phyloP scores from a whole-genome alignment of 495 filamentous ascomycete species.

The Aspergillus hancockii region DNA sequence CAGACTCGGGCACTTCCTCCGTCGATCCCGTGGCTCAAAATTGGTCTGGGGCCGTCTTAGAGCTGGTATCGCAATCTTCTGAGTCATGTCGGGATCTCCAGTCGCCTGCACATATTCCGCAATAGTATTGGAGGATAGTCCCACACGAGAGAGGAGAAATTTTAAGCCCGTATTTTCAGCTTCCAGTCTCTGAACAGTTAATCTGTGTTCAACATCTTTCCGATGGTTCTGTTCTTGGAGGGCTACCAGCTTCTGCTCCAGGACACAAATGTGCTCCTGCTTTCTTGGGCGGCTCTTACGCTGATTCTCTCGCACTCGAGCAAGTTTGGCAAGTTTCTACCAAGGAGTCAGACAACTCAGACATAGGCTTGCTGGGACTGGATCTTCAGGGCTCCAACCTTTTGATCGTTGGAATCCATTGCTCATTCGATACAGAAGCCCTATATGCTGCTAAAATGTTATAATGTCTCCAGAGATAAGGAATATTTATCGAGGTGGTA shows the following conservation, averaged over 20 bases:
- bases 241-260: conserved; percentile 64
- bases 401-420: neutral
- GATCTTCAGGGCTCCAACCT: conserved; percentile 1
- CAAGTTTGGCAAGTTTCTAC: conserved; percentile 38
- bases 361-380: neutral
- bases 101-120: conserved; percentile 32
- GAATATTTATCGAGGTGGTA: neutral
- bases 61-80: conserved; percentile 45
- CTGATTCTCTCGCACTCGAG: conserved; percentile 74
- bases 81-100: conserved; percentile 19
- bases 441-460: neutral
- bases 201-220: conserved; percentile 39
- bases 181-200: conserved; percentile 38
- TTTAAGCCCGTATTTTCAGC: conserved; percentile 40
- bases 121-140: conserved; percentile 27
- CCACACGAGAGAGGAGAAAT: conserved; percentile 27
- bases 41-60: conserved; percentile 17
- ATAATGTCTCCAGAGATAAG: neutral
- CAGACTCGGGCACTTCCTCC: neutral
- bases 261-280: conserved; percentile 71
- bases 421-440: neutral
- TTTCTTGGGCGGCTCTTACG: conserved; percentile 73
- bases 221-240: conserved; percentile 50
- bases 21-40: neutral
- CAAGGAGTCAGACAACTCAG: conserved; percentile 16